phyloP scores from a whole-genome alignment of 2,329 filamentous ascomycete species.

The Penicillium corylophilum region DNA sequence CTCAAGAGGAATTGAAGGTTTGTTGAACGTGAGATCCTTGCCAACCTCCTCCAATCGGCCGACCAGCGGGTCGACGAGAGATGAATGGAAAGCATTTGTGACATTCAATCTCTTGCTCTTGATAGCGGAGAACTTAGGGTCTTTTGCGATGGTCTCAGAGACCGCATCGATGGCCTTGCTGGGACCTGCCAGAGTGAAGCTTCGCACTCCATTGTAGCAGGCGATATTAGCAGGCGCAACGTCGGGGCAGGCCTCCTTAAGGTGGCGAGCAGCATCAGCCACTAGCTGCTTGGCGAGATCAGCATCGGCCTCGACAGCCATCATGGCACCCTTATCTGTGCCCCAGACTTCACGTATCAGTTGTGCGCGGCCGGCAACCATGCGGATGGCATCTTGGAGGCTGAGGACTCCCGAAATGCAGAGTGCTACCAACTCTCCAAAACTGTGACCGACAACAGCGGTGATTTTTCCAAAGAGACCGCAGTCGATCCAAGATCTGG shows the following conservation, averaged over 20 bases:
- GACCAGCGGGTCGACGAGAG: constrained; percentile 40
- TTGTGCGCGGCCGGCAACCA: constrained; percentile 28
- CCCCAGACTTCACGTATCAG: constrained; percentile 33
- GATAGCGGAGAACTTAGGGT: constrained; percentile 7
- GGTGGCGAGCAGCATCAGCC: background rate
- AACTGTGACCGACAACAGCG: constrained; percentile 35
- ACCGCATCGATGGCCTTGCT: constrained; percentile 32
- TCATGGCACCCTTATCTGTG: constrained; percentile 30
- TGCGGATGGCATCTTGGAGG: constrained; percentile 26
- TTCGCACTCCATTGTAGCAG: constrained; percentile 49
- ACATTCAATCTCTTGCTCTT: constrained; percentile 44
- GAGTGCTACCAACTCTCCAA: constrained; percentile 35
- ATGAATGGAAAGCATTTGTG: constrained; percentile 51
- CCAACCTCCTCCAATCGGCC: constrained; percentile 27
- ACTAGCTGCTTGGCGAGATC: background rate
- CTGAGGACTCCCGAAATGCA: constrained; percentile 29
- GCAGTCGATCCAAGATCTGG: constrained; percentile 37
- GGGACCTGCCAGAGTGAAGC: constrained; percentile 46
- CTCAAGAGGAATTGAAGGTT: constrained; percentile 32
- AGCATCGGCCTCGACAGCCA: constrained; percentile 31
- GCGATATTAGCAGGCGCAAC: constrained; percentile 39
- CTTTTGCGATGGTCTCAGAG: background rate
- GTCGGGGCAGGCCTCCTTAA: constrained; percentile 17
- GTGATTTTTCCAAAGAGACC: constrained; percentile 27
- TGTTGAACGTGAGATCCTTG: constrained; percentile 30